phyloP scores from a whole-genome alignment of 2,329 filamentous ascomycete genomes.

The Colletotrichum tabaci region DNA sequence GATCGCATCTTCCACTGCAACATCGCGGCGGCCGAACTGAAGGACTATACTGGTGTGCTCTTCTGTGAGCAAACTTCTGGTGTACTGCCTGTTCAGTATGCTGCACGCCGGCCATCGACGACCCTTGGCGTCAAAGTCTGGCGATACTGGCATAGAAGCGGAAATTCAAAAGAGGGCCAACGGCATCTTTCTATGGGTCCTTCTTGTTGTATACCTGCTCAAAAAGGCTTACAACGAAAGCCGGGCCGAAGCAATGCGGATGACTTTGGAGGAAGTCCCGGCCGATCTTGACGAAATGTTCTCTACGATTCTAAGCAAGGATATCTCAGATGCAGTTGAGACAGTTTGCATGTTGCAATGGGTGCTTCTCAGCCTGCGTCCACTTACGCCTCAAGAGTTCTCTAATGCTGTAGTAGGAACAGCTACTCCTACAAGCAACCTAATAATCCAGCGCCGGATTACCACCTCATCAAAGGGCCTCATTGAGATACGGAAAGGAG shows the following conservation, averaged over 20 bases:
- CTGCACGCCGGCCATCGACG: no score
- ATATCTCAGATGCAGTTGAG: not conserved
- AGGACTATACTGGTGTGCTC: not conserved
- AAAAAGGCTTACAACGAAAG: not conserved
- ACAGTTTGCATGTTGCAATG: not conserved
- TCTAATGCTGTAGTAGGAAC: not conserved
- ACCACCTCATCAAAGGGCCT: not conserved
- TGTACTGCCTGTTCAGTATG: no score
- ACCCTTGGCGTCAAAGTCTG: no score
- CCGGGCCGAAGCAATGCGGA: not conserved
- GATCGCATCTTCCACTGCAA: conserved; percentile 41
- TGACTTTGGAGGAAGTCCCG: not conserved
- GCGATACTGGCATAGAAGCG: not conserved
- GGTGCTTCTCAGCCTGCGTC: not conserved
- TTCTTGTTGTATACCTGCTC: not conserved
- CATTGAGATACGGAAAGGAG: not conserved
- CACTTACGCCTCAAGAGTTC: not conserved
- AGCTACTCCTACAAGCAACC: not conserved
- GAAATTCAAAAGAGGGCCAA: not conserved
- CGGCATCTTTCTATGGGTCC: not conserved
- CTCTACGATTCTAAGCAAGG: not conserved
- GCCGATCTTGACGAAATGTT: not conserved
- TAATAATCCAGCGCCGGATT: not conserved
- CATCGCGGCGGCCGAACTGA: conserved; percentile 40
- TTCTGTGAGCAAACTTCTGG: no score